Conservation (phyloP, 2,329 filamentous ascomycete genomes). For the Pyricularia grisea region DNA sequence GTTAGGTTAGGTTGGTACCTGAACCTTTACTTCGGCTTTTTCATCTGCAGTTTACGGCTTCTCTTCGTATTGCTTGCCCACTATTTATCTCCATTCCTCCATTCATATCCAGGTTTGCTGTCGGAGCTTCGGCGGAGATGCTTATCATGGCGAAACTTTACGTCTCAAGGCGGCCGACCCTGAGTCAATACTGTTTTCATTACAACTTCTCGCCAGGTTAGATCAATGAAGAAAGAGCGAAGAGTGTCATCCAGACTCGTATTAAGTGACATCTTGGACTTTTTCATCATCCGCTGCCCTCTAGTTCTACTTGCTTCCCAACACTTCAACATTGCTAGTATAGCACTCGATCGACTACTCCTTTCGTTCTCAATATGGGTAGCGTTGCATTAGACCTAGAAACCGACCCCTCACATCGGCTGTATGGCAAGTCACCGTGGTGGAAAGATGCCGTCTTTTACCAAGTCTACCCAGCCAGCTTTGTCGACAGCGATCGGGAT, state of each 20-base stretch:
- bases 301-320: background rate
- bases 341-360: background rate
- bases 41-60: background rate
- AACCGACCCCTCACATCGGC: background rate
- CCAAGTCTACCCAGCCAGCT: conserved; percentile 44
- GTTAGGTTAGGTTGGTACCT: no score
- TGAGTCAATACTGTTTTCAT: background rate
- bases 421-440: conserved; percentile 2
- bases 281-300: background rate
- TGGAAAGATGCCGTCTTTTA: conserved; percentile 8
- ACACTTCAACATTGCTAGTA: background rate
- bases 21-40: no score
- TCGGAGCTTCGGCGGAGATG: background rate
- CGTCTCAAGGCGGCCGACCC: background rate
- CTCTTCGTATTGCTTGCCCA: background rate
- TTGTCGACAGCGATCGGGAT: conserved; percentile 47
- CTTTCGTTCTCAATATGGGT: background rate
- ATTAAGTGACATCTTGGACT: background rate
- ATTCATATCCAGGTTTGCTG: background rate
- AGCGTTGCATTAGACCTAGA: background rate
- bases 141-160: background rate
- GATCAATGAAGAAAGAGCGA: background rate
- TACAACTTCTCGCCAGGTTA: background rate
- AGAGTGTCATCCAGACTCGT: background rate
- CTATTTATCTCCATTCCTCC: background rate